Evolutionary conservation across 2,329 filamentous ascomycete species (phyloP), one percentile per base, ranked within the genome.

Genomic region (Colletotrichum sp.): DNA sequence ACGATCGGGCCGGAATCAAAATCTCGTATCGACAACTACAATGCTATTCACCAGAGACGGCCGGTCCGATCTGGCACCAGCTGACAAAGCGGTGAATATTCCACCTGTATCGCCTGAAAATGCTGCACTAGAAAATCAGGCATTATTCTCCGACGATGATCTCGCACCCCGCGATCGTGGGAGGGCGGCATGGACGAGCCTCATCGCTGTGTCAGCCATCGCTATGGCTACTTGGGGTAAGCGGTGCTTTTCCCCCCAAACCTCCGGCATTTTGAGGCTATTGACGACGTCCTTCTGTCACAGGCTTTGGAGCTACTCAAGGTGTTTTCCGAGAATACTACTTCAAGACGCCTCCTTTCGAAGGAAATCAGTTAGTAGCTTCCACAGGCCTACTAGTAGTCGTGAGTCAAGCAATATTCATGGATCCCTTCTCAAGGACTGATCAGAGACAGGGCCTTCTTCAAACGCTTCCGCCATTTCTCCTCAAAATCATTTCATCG

Each of bases 211-310:
- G 5, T 72, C 70, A 8, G 34, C 60, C 4, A 72, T 72, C 16
- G 70, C 70, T 1, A 72, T 72, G 64, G 70, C 70, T 21, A 72
- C 70, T 10, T 72, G 70, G 70, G 70, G 70, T 68, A 12, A 49
- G 36, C 15, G 13, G 18, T 44, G 16, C 16, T 44, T 44, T 2
- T 44, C 3, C 3, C 5, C 2, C 5, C 16, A 39, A 39, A 9
- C 0, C 36, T 18, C 16, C 36, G 3, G 16, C 2, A 44, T 44
- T 18, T 1, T 10, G 2, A 44, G 36, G 5, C 2, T 44, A 44
- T 44, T 44, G 2, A 44, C 8, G 36, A 44, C 28, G 18, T 16
- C 15, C 7, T n/a, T 15, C n/a, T 12, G 4, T 16, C 6, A 0
- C 13, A 62, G 70, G 70, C 28, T 72, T 72, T 26, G 70, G 64